A percentile compares a stretch with the other conserved stretches of the same genome.
Evolutionary conservation across 108 stramenopile species (phyloP).

Genomic region (Cyclotella choctawhatcheeana): DNA sequence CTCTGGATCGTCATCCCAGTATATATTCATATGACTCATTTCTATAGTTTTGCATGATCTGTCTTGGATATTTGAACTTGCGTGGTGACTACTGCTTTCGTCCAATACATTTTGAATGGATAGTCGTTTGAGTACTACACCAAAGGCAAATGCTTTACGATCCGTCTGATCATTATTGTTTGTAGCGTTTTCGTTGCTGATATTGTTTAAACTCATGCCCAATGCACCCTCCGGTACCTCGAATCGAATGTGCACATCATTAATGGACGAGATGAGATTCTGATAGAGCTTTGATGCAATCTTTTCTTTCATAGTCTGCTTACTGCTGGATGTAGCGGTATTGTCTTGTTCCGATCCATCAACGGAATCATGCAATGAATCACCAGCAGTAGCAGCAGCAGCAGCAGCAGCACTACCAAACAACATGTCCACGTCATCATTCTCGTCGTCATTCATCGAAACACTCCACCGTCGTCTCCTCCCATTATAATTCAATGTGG

Average conservation of each 20-base stretch:
- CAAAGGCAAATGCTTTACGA: constrained; percentile 78
- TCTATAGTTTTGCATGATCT: constrained; percentile 62
- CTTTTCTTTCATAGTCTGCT: constrained; percentile 55
- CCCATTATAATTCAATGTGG: constrained; percentile 24
- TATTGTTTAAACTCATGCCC: constrained; percentile 11
- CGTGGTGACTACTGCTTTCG: background rate
- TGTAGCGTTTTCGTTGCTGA: background rate
- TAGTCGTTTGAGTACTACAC: constrained; percentile 60
- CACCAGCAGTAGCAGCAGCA: background rate
- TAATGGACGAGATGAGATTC: constrained; percentile 71
- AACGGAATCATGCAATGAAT: background rate
- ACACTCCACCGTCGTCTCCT: constrained; percentile 25
- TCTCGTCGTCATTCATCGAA: constrained; percentile 13
- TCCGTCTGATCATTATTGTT: too few relatives aligned
- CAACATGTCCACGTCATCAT: too few relatives aligned
- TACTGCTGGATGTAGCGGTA: constrained; percentile 27
- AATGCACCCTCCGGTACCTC: constrained; percentile 78
- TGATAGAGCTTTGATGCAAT: constrained; percentile 69
- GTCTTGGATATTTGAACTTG: constrained; percentile 46
- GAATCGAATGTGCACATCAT: constrained; percentile 77
- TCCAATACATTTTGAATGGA: constrained; percentile 55
- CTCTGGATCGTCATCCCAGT: constrained; percentile 82
- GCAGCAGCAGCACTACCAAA: too few relatives aligned
- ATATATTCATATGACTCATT: constrained; percentile 62
- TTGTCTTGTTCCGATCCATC: background rate